A percentile compares a stretch with the other conserved stretches of the same genome.
Conservation (phyloP, 371 early-diverging fungal genomes). For the Ecytonucleospora hepatopenaei region DNA sequence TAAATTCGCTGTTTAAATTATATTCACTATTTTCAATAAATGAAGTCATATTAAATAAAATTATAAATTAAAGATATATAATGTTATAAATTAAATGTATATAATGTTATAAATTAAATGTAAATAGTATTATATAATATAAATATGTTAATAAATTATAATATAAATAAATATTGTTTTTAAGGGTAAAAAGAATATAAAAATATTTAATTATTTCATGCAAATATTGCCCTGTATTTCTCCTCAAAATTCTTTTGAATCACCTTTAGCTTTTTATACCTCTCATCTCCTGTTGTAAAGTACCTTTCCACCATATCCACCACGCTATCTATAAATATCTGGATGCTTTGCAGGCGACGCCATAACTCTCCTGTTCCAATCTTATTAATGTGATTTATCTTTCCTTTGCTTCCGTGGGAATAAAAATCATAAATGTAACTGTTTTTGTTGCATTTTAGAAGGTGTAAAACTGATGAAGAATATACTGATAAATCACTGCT, state of each 20-base stretch:
- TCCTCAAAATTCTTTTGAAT: constrained; percentile 36
- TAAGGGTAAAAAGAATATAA: no score
- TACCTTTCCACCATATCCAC: constrained; percentile 26
- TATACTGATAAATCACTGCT: constrained; percentile 3
- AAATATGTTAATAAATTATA: no score
- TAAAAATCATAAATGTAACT: constrained; percentile 53
- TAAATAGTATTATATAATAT: no score
- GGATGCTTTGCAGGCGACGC: constrained; percentile 27
- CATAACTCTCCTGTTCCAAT: constrained; percentile 50
- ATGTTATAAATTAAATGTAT: no score
- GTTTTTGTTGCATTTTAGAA: constrained; percentile 34
- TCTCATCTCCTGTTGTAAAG: constrained; percentile 23
- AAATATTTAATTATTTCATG: constrained; percentile 27
- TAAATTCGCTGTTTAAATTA: neutral
- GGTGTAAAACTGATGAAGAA: constrained; percentile 24
- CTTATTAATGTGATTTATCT: constrained; percentile 34
- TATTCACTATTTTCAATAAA: no score
- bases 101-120: no score
- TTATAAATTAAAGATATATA: no score
- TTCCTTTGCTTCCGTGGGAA: constrained; percentile 23
- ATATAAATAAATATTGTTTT: no score
- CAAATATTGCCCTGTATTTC: constrained; percentile 49
- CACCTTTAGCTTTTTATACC: constrained; percentile 12
- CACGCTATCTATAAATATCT: constrained; percentile 30
- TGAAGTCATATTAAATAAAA: no score